Conservation (phyloP, 148 eudicot genomes). For the Nepenthes mirabilis region DNA sequence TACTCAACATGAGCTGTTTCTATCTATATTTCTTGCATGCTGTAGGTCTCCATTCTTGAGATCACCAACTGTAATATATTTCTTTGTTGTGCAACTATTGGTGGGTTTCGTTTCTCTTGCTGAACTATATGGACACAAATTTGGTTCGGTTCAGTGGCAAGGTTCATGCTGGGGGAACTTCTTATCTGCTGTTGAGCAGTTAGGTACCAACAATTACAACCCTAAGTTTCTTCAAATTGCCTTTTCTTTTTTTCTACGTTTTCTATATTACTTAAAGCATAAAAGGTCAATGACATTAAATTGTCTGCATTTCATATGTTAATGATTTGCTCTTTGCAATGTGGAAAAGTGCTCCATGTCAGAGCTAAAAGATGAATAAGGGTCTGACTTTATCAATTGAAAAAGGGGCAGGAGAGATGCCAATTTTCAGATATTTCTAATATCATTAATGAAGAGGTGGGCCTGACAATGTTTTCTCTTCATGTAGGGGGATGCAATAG, state of each 20-base stretch:
- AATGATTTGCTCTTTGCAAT: too few relatives aligned
- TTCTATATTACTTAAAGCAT: background rate
- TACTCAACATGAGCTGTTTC: background rate
- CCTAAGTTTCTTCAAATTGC: background rate
- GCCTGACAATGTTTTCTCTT: too few relatives aligned
- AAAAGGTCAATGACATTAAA: too few relatives aligned
- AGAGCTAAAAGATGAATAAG: too few relatives aligned
- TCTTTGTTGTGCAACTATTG: conserved; percentile 41
- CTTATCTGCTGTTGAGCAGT: conserved; percentile 27
- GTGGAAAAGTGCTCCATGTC: too few relatives aligned
- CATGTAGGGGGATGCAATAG: too few relatives aligned
- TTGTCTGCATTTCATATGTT: too few relatives aligned
- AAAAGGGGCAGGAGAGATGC: too few relatives aligned
- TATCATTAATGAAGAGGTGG: too few relatives aligned
- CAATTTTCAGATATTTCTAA: too few relatives aligned
- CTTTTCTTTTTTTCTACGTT: background rate
- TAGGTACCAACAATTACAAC: conserved; percentile 29
- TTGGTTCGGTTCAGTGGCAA: conserved; percentile 27
- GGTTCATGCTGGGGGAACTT: conserved; percentile 44
- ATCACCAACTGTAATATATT: conserved; percentile 41
- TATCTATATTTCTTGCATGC: conserved; percentile 13
- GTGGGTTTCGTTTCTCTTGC: conserved; percentile 38
- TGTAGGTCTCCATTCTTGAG: conserved; percentile 60
- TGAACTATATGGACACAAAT: conserved; percentile 38
- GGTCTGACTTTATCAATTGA: too few relatives aligned